Conservation (phyloP, 73 alveolate species). For the Tetrahymena borealis region DNA sequence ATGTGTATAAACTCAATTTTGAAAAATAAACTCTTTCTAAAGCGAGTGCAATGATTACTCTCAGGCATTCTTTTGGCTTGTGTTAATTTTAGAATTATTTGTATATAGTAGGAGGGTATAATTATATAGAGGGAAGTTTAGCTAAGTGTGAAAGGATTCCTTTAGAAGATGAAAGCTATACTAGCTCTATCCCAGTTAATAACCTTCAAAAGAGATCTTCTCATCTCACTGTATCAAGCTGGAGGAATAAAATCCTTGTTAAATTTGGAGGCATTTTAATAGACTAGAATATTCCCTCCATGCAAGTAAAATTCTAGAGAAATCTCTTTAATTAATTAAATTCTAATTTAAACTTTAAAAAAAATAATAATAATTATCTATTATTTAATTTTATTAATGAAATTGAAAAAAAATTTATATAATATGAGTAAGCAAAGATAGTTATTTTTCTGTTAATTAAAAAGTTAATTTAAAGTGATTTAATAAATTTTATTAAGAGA, state of each 20-base stretch:
- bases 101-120: background rate
- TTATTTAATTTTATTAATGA: too few relatives aligned
- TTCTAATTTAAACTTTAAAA: too few relatives aligned
- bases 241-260: background rate
- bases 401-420: too few relatives aligned
- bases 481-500: too few relatives aligned
- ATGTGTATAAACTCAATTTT: background rate
- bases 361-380: too few relatives aligned
- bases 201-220: background rate
- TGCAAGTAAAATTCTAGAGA: background rate
- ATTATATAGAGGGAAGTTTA: background rate
- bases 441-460: too few relatives aligned
- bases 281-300: background rate
- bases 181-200: background rate
- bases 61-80: background rate
- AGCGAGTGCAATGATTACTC: background rate
- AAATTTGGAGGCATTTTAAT: background rate
- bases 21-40: background rate
- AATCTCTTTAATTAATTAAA: background rate
- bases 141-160: background rate
- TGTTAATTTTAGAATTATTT: background rate
- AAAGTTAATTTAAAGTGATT: too few relatives aligned
- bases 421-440: too few relatives aligned
- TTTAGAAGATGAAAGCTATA: background rate
- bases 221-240: background rate